Evolutionary conservation across 2,329 filamentous ascomycete genomes (phyloP).

Genomic region (Ophiostoma ips): DNA sequence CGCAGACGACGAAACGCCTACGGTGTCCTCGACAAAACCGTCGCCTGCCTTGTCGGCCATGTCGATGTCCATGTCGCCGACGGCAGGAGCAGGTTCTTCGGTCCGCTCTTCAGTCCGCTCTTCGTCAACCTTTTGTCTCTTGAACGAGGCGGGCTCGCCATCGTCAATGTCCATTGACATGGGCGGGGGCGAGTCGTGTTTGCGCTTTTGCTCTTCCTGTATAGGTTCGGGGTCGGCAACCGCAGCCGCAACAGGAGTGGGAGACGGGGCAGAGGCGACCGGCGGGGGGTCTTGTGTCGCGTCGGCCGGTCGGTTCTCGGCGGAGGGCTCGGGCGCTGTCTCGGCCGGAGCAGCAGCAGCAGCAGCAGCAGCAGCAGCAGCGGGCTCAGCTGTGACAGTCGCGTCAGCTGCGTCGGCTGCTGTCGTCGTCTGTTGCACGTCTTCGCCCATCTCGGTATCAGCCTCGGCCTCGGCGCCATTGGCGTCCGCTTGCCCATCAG

Average conservation of each 20-base stretch:
- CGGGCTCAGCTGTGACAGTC: not conserved
- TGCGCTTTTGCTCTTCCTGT: conserved; percentile 39
- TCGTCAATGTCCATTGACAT: not conserved
- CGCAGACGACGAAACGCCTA: conserved; percentile 19
- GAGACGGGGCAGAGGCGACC: too few relatives aligned
- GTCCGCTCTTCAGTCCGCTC: not conserved
- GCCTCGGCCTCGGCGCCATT: not conserved
- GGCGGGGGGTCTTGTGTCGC: not conserved
- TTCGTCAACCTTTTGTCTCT: not conserved
- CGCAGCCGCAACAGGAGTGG: not conserved
- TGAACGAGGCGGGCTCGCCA: not conserved
- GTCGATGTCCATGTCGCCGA: conserved; percentile 1
- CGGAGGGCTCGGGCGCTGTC: too few relatives aligned
- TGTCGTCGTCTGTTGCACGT: not conserved
- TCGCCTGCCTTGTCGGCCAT: conserved; percentile 10
- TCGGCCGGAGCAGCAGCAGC: not conserved
- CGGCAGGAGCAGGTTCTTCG: not conserved
- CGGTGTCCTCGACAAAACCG: not conserved
- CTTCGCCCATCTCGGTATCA: not conserved
- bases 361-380: conserved; percentile 6
- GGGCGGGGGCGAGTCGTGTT: conserved; percentile 49
- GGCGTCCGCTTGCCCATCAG: not conserved
- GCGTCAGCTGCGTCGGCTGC: not conserved
- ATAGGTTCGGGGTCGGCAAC: conserved; percentile 3
- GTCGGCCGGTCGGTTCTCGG: not conserved